Evolutionary conservation across 495 filamentous ascomycete genomes (phyloP), one percentile per base, ranked within the genome.

Genomic region (Neurospora africana): DNA sequence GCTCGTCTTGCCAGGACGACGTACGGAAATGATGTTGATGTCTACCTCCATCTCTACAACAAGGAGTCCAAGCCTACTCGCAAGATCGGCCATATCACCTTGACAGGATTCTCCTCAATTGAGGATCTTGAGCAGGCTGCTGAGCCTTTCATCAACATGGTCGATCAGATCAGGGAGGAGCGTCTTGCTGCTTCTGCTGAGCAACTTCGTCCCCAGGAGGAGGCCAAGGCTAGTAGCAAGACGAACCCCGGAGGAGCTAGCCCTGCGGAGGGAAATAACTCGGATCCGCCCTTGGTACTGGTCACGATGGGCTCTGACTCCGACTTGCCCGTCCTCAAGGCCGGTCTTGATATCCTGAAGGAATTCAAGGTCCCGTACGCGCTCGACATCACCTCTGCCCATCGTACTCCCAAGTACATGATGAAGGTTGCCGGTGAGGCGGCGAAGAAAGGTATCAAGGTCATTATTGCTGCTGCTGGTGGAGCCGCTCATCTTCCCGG

Each of bases 271-370:
- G 27, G 8, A 5, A 21, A 21, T 27, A 71, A n/a, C 47, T 35
- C 70, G 13, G 78, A 80, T 76, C 70, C 77, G 79, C 39, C 91
- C 1, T 82, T 93, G 6, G 90, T 98, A 9, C 91, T 91, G 9
- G 90, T 99, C 10, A 92, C 93, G 41, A 97, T 97, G 93, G 95
- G 95, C 72, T 98, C 95, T 6, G 94, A 97, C 83, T 95, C 92
- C 44, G 95, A 99, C 80, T 88, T 97, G 21, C 89, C 90, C 41
- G 89, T 91, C 15, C 87, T 98, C 19, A 87, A 89, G 30, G 89
- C 91, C 1, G 93, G 91, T 19, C 84, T 96, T 44, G 88, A 92
- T 73, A 86, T 97, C 43, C 87, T 99, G 43, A 83, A 87, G 37
- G 86, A 89, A 40, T 91, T 99, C 76, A 84, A 85, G 19, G 90